Evolutionary conservation across 1,284 basidiomycete genomes (phyloP), one percentile per base, ranked within the genome.

Genomic region (Malassezia pachydermatis): DNA sequence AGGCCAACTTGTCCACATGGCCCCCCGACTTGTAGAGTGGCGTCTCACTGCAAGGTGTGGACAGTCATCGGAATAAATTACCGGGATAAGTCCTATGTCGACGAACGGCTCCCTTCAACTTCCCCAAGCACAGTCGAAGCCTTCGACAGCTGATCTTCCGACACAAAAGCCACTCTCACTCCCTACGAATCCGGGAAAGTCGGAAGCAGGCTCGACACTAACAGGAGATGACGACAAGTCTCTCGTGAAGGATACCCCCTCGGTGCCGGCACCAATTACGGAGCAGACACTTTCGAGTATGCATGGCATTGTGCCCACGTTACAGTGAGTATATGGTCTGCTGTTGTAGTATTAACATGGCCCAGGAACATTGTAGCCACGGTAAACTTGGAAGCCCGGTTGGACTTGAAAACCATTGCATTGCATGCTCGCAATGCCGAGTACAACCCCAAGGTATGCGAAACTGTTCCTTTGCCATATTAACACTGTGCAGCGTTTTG

Each of bases 331-430:
- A 55, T 55, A n/a, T 37, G 14, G 14, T 23, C 27, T 14, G 19
- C 13, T 8, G 16, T 30, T 16, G 28, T 37, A 13, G 30, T 37
- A 25, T 41, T 38, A 25, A 16, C 28, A 23, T 41, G 16, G 41
- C 43, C 36, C 55, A 80, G 79, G 78, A 98, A 98, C 76, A 98
- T 98, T 59, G 92, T 99, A 62, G 92, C 94, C 9, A 99, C 94
- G 13, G 94, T 98, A 74, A 98, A 98, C 71, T 80, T 99, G 39
- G 92, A 96, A 73, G 95, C 89, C 60, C 82, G 90, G 32, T 78
- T 99, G 50, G 94, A 98, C 73, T 76, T 99, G 55, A 99, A 99
- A 80, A 98, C 94, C 42, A 99, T 98, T 58, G 92, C 92, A 16
- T 75, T 98, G 55, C 94, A 98, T 65, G 94, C 94, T 1, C 80